These are phyloP conservation scores for Scheffersomyces spartinae DNA, from an alignment of 805 yeast species.

Conservation along the genomic window DNA sequence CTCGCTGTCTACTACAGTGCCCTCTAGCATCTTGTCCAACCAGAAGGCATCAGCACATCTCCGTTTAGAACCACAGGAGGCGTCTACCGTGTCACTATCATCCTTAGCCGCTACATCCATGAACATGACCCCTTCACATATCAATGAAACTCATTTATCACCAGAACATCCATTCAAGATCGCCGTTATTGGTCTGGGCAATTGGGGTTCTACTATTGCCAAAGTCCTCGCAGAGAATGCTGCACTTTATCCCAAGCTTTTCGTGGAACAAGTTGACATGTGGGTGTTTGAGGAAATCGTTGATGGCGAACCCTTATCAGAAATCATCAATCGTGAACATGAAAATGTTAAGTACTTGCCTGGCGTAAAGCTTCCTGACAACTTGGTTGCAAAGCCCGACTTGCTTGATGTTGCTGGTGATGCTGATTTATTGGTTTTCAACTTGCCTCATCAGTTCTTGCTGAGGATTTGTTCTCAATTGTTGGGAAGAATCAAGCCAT, in stretches of 20 bases:
- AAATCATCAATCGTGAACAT: constrained; percentile 30
- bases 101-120: too few relatives aligned
- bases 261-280: constrained; percentile 28
- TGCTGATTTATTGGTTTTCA: constrained; percentile 33
- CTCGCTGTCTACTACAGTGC: too few relatives aligned
- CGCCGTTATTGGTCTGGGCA: constrained; percentile 34
- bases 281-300: constrained; percentile 34
- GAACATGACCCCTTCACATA: too few relatives aligned
- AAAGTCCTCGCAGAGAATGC: constrained; percentile 34
- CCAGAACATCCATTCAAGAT: constrained; percentile 21
- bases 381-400: constrained; percentile 30
- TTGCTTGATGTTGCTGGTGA: constrained; percentile 24
- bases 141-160: too few relatives aligned
- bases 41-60: too few relatives aligned
- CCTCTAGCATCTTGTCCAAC: too few relatives aligned
- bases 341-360: constrained; percentile 35
- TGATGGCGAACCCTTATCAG: constrained; percentile 30
- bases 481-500: constrained; percentile 25
- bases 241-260: constrained; percentile 24
- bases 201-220: constrained; percentile 39
- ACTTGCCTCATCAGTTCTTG: constrained; percentile 36
- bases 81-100: too few relatives aligned
- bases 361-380: constrained; percentile 28
- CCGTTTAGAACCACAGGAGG: too few relatives aligned
- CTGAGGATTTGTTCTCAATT: constrained; percentile 26